Base-by-base conservation (phyloP, 768 basidiomycete genomes). In the Lentinula detonsa region DNA sequence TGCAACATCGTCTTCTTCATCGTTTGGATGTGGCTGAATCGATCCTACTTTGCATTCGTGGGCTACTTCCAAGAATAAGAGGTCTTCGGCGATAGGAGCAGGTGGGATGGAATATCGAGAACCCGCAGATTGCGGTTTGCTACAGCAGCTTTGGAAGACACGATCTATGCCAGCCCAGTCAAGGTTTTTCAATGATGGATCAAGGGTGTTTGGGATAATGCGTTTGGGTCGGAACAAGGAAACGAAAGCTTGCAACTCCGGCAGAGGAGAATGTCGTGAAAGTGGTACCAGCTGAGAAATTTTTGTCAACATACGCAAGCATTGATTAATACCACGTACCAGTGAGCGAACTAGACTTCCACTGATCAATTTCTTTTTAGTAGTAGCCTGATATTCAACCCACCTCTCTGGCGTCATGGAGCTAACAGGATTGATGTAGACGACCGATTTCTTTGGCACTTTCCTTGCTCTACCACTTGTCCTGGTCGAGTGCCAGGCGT, bases 211-310 rank as follows among this genome's bases (percentile, higher is more conserved):
- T 0, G 95, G 96, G 2, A 93, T 81, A 1, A 98, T 72, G 3
- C 82, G 78, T 43, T 74, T 78, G 0, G 96, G 96, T 18, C 82
- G 81, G 73, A 99, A 97, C 16, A 96, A 79, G 0, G 81, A 75
- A 28, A 97, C 92, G 57, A 99, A 88, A 1, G 76, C 73, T 62
- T 87, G 85, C 0, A 99, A 81, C 69, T 98, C 96, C 0, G 91
- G 90, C 4, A 97, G 81, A 0, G 90, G 81, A 0, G 94, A 96
- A 68, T 98, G 96, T 2, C 96, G 85, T 8, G 85, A 85, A 5
- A 98, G 78, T 0, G 93, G 93, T 6, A 90, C 86, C 8, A 92
- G 81, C 93, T 95, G 62, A 5, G 15, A 39, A 33, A 5, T 10
- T 58, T 37, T 57, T 16, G 21, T 58, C n/a, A 63, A 50, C 33